phyloP scores from a whole-genome alignment of 345 rosid genomes.

The Aquilaria sinensis region DNA sequence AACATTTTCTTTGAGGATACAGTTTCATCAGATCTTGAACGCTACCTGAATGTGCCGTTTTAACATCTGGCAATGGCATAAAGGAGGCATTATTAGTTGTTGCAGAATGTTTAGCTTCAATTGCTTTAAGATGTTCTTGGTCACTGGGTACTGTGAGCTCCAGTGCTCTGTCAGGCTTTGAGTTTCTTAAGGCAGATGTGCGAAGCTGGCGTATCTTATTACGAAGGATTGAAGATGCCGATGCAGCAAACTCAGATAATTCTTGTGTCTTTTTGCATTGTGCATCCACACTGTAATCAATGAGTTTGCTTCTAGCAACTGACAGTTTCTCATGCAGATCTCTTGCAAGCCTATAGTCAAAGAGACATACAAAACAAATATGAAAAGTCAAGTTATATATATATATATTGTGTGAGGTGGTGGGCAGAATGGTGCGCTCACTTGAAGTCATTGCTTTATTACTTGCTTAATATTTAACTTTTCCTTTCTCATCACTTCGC shows the following conservation, averaged over 20 bases:
- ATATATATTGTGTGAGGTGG: not conserved
- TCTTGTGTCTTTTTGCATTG: slow-evolving; percentile 44
- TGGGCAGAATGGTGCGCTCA: too few relatives aligned
- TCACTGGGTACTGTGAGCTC: slow-evolving; percentile 18
- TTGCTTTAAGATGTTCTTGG: slow-evolving; percentile 16
- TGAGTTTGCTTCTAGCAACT: slow-evolving; percentile 40
- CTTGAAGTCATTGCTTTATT: not conserved
- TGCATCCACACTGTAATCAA: slow-evolving; percentile 40
- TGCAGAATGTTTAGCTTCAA: slow-evolving; percentile 10
- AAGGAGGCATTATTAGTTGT: slow-evolving; percentile 16
- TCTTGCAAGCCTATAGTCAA: slow-evolving; percentile 52
- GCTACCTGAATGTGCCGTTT: slow-evolving; percentile 37
- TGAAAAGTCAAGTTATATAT: not conserved
- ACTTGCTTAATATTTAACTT: not conserved
- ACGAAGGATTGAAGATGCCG: slow-evolving; percentile 54
- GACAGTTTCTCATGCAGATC: slow-evolving; percentile 46
- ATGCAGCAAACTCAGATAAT: slow-evolving; percentile 49
- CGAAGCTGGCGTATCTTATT: slow-evolving; percentile 61
- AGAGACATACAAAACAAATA: not conserved
- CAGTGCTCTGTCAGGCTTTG: slow-evolving; percentile 27
- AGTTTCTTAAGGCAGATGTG: slow-evolving; percentile 28
- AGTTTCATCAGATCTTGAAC: slow-evolving; percentile 4
- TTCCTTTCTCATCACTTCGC: not conserved
- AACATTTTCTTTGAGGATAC: not conserved
- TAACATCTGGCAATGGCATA: slow-evolving; percentile 21